Evolutionary conservation across 345 rosid genomes (phyloP).

Genomic region (Brassica nigra): DNA sequence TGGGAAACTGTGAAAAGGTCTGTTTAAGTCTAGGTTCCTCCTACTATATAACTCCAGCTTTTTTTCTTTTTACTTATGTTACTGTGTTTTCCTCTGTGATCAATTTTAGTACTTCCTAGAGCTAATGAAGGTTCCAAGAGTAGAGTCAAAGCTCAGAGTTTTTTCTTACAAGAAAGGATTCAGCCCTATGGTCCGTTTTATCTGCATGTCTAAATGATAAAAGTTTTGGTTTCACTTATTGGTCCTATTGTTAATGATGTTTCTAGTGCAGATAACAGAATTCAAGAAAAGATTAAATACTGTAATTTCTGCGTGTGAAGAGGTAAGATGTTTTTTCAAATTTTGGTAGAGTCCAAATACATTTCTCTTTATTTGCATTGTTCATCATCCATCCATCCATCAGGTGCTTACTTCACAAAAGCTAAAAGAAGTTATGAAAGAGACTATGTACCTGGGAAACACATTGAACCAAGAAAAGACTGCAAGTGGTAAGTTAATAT

Average conservation of each 20-base stretch:
- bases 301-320: slow-evolving; percentile 86
- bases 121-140: slow-evolving; percentile 97
- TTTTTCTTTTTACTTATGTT: neutral
- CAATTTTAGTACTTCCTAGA: slow-evolving; percentile 73
- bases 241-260: slow-evolving; percentile 8
- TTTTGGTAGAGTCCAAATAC: slow-evolving; percentile 17
- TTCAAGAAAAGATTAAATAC: slow-evolving; percentile 79
- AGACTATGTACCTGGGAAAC: slow-evolving; percentile 83
- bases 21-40: slow-evolving; percentile 25
- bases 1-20: slow-evolving; percentile 99
- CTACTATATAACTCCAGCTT: neutral
- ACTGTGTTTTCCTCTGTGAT: slow-evolving; percentile 30
- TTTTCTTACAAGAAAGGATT: slow-evolving; percentile 95
- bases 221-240: neutral
- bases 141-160: slow-evolving; percentile 90
- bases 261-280: slow-evolving; percentile 63
- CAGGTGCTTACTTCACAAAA: slow-evolving; percentile 83
- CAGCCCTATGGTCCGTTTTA: slow-evolving; percentile 72
- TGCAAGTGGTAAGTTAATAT: slow-evolving; percentile 67
- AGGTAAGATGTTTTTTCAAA: slow-evolving; percentile 51
- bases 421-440: slow-evolving; percentile 92
- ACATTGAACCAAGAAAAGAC: slow-evolving; percentile 92
- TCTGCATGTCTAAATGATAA: neutral
- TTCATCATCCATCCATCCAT: slow-evolving; percentile 24
- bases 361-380: slow-evolving; percentile 10